Evolutionary conservation across 192 early-diverging fungal species (phyloP), one percentile per base, ranked within the genome.

Genomic region (Coemansia sp.): DNA sequence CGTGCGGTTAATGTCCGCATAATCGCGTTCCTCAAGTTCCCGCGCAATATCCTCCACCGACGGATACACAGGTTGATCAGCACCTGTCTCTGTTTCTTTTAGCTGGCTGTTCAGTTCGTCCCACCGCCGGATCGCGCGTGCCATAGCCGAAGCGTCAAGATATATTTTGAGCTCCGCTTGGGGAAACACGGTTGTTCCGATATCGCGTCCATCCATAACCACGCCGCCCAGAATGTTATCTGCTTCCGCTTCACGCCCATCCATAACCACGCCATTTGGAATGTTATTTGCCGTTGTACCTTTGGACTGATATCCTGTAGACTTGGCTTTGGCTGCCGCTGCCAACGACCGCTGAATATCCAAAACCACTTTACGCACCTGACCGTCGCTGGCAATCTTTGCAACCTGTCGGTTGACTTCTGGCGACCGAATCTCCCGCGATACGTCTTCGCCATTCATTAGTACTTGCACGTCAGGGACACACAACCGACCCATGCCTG

Each of bases 151-250:
- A 2, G 90, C 90, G 10, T 86, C 83, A 8, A 94, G 71, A 59
- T 87, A 94, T 6, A 94, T 72, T 53, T 94, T 94, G 6, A 92
- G 77, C 37, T 94, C 84, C 0, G 92, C 92, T 51, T 85, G 66
- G 0, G 92, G 90, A 26, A 92, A 82, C 1, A 94, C 84, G 0
- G 85, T 83, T 0, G 90, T 89, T 8, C 92, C 90, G 55, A 92
- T 89, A 68, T 94, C 92, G 1, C 92, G 71, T 5, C 92, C 92
- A 70, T 94, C 92, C 89, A 94, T 92, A 11, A 93, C 89, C 34
- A 91, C 61, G n/a, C 90, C 90, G 28, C 38, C 40, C 40, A 14
- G 40, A 14, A 42, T 4, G 3, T 3, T 42, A 46, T 23, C 82
- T 0, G 90, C 88, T 8, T 90, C 90, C 53, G 91, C 88, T 65